A percentile compares a stretch with the other conserved stretches of the same genome.
Evolutionary conservation across 306 rosid species (phyloP).

Genomic region (Herpetospermum pedunculosum): DNA sequence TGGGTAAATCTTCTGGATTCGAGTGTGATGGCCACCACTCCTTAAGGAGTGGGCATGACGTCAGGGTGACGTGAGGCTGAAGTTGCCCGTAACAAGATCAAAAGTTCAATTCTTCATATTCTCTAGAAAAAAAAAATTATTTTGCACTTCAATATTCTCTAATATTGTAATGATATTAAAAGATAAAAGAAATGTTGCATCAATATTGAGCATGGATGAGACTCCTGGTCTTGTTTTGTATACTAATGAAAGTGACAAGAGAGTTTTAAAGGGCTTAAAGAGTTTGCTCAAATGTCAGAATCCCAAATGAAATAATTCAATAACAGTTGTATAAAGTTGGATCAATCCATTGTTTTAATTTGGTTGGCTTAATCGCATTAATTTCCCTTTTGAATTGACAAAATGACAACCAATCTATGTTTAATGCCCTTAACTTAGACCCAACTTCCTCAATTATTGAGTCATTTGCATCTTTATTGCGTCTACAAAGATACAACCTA

Average conservation of each 20-base stretch:
- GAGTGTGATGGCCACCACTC: too few relatives aligned
- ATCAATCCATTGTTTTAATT: not conserved
- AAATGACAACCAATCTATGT: not conserved
- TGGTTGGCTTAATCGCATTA: not conserved
- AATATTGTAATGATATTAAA: too few relatives aligned
- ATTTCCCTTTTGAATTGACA: not conserved
- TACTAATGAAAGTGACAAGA: not conserved
- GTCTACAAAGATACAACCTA: not conserved
- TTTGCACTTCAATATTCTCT: too few relatives aligned
- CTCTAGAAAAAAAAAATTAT: too few relatives aligned
- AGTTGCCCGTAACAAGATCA: too few relatives aligned
- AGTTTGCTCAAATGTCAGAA: slow-evolving; percentile 4
- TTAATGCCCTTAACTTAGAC: not conserved
- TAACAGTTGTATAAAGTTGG: not conserved
- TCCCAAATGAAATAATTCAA: slow-evolving; percentile 3
- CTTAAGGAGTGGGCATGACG: too few relatives aligned
- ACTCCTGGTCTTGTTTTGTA: not conserved
- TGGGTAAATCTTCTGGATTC: too few relatives aligned
- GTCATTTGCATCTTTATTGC: not conserved
- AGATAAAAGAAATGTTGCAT: not conserved
- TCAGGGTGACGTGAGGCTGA: too few relatives aligned
- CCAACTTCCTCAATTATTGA: not conserved
- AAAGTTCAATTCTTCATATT: too few relatives aligned
- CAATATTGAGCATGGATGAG: not conserved
- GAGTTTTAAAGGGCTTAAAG: not conserved